Evolutionary conservation across 805 yeast species (phyloP), one percentile per base, ranked within the genome.

Genomic region (Kodamaea fukazawae): DNA sequence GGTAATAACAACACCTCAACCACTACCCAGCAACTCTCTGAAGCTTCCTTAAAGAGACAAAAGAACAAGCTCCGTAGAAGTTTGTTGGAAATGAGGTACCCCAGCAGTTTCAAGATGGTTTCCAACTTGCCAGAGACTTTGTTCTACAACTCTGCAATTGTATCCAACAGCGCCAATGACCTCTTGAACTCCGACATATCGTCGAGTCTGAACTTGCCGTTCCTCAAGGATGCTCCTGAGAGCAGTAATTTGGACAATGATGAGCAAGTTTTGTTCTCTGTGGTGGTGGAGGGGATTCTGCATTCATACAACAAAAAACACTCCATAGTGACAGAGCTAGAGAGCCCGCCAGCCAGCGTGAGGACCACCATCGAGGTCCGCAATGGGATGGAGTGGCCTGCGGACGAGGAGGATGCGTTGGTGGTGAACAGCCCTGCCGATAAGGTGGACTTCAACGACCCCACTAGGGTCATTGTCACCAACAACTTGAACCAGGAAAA

Each of bases 401-500:
- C 53, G 10, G 62, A 60, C 22, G 68, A 67, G 15, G 71, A 64
- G n/a, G 71, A 65, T 16, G 54, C 51, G 4, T 29, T 23, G 10
- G 46, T 60, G 11, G 64, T 61, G 17, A 56, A 58, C 29, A 61
- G 63, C 37, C 38, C 38, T 1, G 26, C 20, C 2, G 67, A 64
- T 40, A 52, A 53, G 13, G 47, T 68, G 2, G 83, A 81, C 23
- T 71, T 75, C 39, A 65, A 64, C 31, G 63, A 63, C 40, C 72
- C 76, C 6, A 68, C 74, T 1, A 50, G 62, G 27, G 77, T 78
- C 50, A 65, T 70, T 30, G 58, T 76, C 4, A 28, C 40, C 6
- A 61, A 71, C 1, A 70, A 73, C 30, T 58, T 64, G 2, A 58
- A 57, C 16, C 44, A 62, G 7, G 51, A 58, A 3, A 55, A 55